Evolutionary conservation across 73 alveolate species (phyloP).

Genomic region (Tetrahymena borealis): DNA sequence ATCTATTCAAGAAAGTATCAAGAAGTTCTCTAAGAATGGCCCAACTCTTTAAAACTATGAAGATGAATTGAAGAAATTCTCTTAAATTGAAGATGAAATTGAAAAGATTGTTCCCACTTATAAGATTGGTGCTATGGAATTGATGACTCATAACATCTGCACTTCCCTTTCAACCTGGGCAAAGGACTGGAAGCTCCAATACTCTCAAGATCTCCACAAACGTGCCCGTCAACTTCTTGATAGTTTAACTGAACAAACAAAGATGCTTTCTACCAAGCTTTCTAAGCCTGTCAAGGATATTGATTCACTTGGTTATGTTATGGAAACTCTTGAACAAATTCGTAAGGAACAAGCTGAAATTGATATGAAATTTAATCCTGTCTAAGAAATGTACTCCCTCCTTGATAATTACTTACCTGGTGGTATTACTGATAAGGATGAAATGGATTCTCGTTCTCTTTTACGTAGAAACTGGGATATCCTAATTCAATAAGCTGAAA

Average conservation of each 20-base stretch:
- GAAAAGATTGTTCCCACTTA: slow-evolving; percentile 76
- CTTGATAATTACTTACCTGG: slow-evolving; percentile 83
- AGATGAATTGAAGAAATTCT: slow-evolving; percentile 77
- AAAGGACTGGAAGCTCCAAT: slow-evolving; percentile 68
- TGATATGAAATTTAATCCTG: slow-evolving; percentile 97
- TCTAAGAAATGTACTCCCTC: slow-evolving; percentile 87
- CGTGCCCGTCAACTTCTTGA: slow-evolving; percentile 88
- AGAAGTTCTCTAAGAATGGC: slow-evolving; percentile 87
- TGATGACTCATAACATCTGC: slow-evolving; percentile 66
- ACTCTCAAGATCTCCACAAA: slow-evolving; percentile 89
- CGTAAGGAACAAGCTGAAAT: slow-evolving; percentile 97
- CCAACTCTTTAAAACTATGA: slow-evolving; percentile 98
- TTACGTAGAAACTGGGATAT: slow-evolving; percentile 84
- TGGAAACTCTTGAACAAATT: slow-evolving; percentile 95
- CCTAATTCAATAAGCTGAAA: slow-evolving; percentile 63
- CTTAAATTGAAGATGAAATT: slow-evolving; percentile 79
- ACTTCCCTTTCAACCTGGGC: slow-evolving; percentile 54
- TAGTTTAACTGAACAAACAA: slow-evolving; percentile 52
- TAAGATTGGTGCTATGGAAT: slow-evolving; percentile 95
- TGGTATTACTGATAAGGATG: slow-evolving; percentile 78
- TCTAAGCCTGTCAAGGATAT: slow-evolving; percentile 83
- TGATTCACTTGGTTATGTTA: slow-evolving; percentile 96
- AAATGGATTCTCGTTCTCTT: slow-evolving; percentile 83
- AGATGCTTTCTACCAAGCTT: slow-evolving; percentile 24
- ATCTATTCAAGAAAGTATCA: slow-evolving; percentile 85